Evolutionary conservation across 2,329 filamentous ascomycete species (phyloP), one percentile per base, ranked within the genome.

Genomic region (Fusarium piperis): DNA sequence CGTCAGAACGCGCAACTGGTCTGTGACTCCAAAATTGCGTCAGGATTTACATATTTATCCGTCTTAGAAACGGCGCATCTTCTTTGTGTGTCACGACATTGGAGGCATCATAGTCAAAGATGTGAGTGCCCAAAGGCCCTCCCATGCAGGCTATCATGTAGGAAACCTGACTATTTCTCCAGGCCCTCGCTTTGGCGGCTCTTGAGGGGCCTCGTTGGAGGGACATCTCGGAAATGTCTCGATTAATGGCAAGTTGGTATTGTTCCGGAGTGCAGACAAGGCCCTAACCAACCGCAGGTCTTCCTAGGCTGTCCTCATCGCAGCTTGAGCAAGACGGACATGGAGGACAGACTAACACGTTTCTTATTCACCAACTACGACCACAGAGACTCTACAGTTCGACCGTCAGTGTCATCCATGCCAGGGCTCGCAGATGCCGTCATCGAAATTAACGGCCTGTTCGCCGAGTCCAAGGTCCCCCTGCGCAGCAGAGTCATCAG

Each of bases 101-200:
- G 64, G 52, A 10, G 64, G 64, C 0, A 6, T 20, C 0, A 39
- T 66, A 0, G 52, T 64, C 0, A 66, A 66, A 16, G 52, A 66
- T 28, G 64, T 53, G 48, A 0, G 62, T 48, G 2, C 6, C 8
- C 2, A 15, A 3, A 3, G 8, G 3, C 13, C 32, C 2, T 1
- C 3, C 3, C 1, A 13, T 30, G 5, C 20, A 46, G 16, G 4
- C 23, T 28, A 11, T 26, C 20, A 1, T 6, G 1, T 4, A 4
- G 1, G 18, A 18, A 23, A 11, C 44, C 23, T 48, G 1, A 65
- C 12, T 6, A 41, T 1, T 6, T 20, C 0, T 3, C 1, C 15
- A 66, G 64, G 52, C 64, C 7, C 64, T 66, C 7, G 13, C 57
- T 2, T 59, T 20, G 6, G 64, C 60, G 12, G 16, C 23, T 2